Percentiles rank a stretch among this genome's conserved stretches.
phyloP scores from a whole-genome alignment of 441 rosid genomes.

The Adansonia rubrostipa region DNA sequence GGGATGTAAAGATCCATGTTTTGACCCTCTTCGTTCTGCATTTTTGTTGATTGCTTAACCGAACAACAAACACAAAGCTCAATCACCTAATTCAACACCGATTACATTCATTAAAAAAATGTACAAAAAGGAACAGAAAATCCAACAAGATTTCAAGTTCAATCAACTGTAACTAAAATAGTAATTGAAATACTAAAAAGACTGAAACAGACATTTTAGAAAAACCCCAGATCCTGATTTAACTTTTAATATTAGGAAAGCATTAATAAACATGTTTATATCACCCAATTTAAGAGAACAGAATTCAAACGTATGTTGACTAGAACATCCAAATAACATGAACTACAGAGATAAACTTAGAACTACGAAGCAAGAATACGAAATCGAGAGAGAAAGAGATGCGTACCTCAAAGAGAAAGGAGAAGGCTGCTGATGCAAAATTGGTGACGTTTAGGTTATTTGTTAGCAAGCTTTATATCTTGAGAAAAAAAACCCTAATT shows the following conservation, averaged over 20 bases:
- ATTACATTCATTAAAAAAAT: not conserved
- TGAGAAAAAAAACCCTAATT: not conserved
- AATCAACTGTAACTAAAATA: not conserved
- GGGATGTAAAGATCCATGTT: conserved; percentile 88
- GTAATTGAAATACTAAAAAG: not conserved
- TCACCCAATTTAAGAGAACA: not conserved
- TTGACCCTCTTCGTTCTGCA: conserved; percentile 95
- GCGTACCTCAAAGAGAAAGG: not conserved
- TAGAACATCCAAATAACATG: not conserved
- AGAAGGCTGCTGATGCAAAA: not conserved
- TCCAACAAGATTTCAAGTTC: not conserved
- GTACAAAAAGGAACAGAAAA: not conserved
- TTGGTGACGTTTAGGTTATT: not conserved
- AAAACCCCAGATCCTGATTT: not conserved
- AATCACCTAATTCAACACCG: conserved; percentile 31
- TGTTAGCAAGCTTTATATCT: not conserved
- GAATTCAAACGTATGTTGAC: too few relatives aligned
- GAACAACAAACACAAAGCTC: conserved; percentile 9
- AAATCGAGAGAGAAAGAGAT: not conserved
- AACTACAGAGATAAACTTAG: not conserved
- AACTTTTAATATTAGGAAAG: not conserved
- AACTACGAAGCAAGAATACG: not conserved
- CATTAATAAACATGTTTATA: not conserved
- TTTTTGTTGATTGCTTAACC: conserved; percentile 42
- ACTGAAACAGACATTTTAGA: not conserved